These are phyloP conservation scores for Babesia bigemina DNA, from an alignment of 169 alveolate genomes.

Conservation along the genomic window DNA sequence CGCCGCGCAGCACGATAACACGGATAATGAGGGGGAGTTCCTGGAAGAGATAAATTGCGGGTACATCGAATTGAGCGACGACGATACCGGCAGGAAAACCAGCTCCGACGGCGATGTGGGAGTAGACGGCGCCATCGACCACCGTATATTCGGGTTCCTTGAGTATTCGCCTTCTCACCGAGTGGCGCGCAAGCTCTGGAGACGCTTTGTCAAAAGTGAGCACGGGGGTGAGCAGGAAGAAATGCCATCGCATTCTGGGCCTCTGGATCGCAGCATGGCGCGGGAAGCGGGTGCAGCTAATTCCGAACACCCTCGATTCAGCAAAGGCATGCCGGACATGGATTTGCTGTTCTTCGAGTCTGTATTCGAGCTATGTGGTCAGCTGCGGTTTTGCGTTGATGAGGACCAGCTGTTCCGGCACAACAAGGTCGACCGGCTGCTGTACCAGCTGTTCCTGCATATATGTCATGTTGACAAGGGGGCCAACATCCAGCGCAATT, in stretches of 20 bases:
- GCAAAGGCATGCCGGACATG: not conserved
- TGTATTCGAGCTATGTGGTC: constrained; percentile 19
- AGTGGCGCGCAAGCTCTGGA: not conserved
- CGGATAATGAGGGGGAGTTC: constrained; percentile 21
- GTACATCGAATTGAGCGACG: constrained; percentile 11
- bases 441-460: constrained; percentile 33
- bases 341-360: constrained; percentile 24
- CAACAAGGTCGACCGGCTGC: constrained; percentile 40
- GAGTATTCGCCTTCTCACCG: constrained; percentile 21
- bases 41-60: constrained; percentile 20
- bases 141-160: constrained; percentile 49
- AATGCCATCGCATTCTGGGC: not conserved
- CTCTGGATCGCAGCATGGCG: not conserved
- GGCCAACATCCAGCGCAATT: constrained; percentile 28
- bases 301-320: too few species aligned
- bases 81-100: not conserved
- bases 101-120: constrained; percentile 4
- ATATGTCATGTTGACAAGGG: constrained; percentile 28
- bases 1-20: not conserved
- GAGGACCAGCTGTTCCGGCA: constrained; percentile 28
- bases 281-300: not conserved
- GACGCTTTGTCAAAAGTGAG: not conserved
- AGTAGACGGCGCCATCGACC: constrained; percentile 10
- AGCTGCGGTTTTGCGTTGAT: constrained; percentile 30
- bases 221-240: not conserved